Evolutionary conservation across 192 early-diverging fungal species (phyloP), one percentile per base, ranked within the genome.

Genomic region (Polychytrium aggregatum): DNA sequence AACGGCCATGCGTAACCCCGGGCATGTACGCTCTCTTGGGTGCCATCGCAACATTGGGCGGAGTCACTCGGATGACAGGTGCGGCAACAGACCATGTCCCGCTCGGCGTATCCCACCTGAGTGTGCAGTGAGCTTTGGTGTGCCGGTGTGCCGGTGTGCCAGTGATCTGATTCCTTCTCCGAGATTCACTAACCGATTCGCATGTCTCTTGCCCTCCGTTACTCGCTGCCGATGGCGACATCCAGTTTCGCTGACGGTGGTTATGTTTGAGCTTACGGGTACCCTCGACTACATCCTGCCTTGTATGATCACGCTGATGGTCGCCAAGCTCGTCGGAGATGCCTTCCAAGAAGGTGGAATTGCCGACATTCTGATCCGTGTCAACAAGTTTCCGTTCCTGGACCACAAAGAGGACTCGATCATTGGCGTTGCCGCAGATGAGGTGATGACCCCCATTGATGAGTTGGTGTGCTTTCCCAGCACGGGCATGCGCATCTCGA

Each of bases 231-330:
- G n/a, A 7, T 20, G 21, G 6, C 22, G 7, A 57, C 39, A 44
- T 21, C 37, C n/a, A 46, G 50, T 68, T 33, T 56, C 62, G 1
- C 47, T 74, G 3, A 70, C 94, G 3, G 92, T 98, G n/a, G 87
- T 98, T 29, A 95, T 98, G 93, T 98, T 98, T 67, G 96, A 98
- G 63, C 72, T 98, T 37, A 98, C 93, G 14, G 96, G 92, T 2
- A 87, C 90, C 2, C 69, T 98, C 35, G 90, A 87, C 38, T 97
- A 98, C 56, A 87, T 95, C 29, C 52, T 95, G 28, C 94, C 94
- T 1, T 62, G 62, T 51, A 72, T 72, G 70, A 46, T 67, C 11
- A 66, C 64, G 2, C 55, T 86, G 17, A 74, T 75, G 71, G 81
- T 85, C 7, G 85, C 87, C 13, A 66, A 64, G 41, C 45, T 63